These are phyloP conservation scores for Ceratobasidium theobromae DNA, from an alignment of 1,284 basidiomycete genomes.

Conservation along the genomic window DNA sequence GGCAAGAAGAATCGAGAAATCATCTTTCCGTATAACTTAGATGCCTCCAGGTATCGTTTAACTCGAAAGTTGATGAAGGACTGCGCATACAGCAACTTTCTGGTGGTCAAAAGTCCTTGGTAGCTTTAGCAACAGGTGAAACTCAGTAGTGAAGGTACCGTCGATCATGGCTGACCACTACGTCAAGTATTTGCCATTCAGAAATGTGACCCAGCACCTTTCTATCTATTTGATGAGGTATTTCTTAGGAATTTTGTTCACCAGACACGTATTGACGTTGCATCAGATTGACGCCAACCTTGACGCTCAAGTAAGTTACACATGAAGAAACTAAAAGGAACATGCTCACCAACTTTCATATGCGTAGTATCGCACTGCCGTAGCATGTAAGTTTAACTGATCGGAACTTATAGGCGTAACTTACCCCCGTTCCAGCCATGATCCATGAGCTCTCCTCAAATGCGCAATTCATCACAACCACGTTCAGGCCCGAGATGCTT, in stretches of 20 bases:
- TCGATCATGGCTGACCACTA: background rate
- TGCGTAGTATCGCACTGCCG: constrained; percentile 89
- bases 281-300: constrained; percentile 91
- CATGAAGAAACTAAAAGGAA: no score
- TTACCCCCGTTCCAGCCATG: constrained; percentile 64
- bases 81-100: constrained; percentile 95
- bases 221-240: constrained; percentile 99
- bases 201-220: constrained; percentile 98
- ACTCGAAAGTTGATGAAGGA: constrained; percentile 96
- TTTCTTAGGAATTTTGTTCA: constrained; percentile 27
- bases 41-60: constrained; percentile 82
- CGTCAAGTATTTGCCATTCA: constrained; percentile 92
- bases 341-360: background rate
- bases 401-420: background rate
- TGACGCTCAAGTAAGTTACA: constrained; percentile 60
- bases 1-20: constrained; percentile 44
- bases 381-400: constrained; percentile 67
- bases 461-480: constrained; percentile 98
- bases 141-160: background rate
- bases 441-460: constrained; percentile 84
- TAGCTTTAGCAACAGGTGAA: constrained; percentile 88
- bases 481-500: constrained; percentile 97
- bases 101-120: constrained; percentile 96
- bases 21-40: background rate
- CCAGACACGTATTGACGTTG: background rate